Base-by-base conservation (phyloP, 1,284 basidiomycete species). In the Cutaneotrichosporon cutaneum region DNA sequence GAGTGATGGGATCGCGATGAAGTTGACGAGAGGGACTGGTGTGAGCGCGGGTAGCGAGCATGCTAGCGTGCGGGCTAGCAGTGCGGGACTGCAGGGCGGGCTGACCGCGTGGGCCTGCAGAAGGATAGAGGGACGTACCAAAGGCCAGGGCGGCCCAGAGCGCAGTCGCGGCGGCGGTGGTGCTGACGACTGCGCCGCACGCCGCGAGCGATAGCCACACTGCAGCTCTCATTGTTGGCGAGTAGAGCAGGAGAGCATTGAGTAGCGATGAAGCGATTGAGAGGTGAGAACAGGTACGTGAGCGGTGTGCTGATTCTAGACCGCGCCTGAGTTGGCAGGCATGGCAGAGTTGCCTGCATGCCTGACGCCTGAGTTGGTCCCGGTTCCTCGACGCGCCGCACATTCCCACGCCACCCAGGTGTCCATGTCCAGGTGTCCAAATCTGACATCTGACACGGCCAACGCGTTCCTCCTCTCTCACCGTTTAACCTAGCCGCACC, bases 11-110 rank as follows among this genome's bases (percentile, higher is more conserved):
- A 67, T 56, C 5, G 66, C 66, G 36, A 67, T 30, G 24, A 67
- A 22, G 60, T 67, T 67, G 58, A 67, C 56, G 54, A 64, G 3
- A 11, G 66, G 66, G 26, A 67, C 66, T 66, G 59, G 32, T 30
- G 63, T 64, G 32, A 64, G 62, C 54, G 36, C 5, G 4, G 13
- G 36, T 5, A 30, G 30, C 30, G 30, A 30, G 30, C 16, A 18
- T 2, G 11, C 9, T 30, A 9, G 30, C 30, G 33, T 32, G 35
- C 13, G 16, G 53, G 16, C 48, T n/a, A 14, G n/a, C n/a, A n/a
- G n/a, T n/a, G n/a, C n/a, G n/a, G n/a, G n/a, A n/a, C n/a, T n/a
- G n/a, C n/a, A n/a, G 30, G 33, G n/a, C 2, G 39, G 52, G 18
- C 3, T n/a, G 32, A n/a, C 32, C 18, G 52, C 21, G 33, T n/a